These are phyloP conservation scores for Leishmania tarentolae DNA, from an alignment of 208 protist genomes.

Conservation along the genomic window DNA sequence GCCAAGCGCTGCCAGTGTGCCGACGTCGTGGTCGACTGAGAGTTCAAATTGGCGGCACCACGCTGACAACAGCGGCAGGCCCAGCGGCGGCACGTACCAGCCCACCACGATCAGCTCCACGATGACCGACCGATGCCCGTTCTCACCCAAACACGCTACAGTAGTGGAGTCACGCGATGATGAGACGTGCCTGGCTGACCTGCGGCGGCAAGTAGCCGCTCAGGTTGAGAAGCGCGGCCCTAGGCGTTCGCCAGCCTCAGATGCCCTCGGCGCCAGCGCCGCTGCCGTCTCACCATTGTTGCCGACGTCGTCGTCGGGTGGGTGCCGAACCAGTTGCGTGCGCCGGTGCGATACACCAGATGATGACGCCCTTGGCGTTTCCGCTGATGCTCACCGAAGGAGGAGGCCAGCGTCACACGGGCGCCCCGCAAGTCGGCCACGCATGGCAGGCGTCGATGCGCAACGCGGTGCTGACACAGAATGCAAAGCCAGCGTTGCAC, in stretches of 20 bases:
- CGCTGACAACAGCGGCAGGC: background rate
- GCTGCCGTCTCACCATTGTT: background rate
- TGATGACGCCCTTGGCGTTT: background rate
- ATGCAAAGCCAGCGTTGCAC: background rate
- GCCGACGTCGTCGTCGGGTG: slow-evolving; percentile 15
- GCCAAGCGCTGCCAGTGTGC: background rate
- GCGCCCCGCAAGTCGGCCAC: background rate
- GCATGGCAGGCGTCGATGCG: background rate
- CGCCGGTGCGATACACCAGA: slow-evolving; percentile 16
- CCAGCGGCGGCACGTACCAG: background rate
- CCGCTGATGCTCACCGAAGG: background rate
- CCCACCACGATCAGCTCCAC: background rate
- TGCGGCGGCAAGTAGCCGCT: background rate
- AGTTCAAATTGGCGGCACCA: slow-evolving; percentile 10
- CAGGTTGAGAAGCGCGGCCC: background rate
- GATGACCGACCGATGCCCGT: background rate
- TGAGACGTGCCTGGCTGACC: background rate
- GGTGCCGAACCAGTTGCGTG: slow-evolving; percentile 23
- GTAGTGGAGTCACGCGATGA: background rate
- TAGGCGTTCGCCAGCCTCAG: background rate
- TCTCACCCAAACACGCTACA: background rate
- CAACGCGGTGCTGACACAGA: background rate
- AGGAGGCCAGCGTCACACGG: background rate
- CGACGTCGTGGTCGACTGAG: slow-evolving; percentile 16
- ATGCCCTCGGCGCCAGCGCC: background rate